Base-by-base conservation (phyloP, 2,329 filamentous ascomycete species). In the Mycosphaerella sp. region DNA sequence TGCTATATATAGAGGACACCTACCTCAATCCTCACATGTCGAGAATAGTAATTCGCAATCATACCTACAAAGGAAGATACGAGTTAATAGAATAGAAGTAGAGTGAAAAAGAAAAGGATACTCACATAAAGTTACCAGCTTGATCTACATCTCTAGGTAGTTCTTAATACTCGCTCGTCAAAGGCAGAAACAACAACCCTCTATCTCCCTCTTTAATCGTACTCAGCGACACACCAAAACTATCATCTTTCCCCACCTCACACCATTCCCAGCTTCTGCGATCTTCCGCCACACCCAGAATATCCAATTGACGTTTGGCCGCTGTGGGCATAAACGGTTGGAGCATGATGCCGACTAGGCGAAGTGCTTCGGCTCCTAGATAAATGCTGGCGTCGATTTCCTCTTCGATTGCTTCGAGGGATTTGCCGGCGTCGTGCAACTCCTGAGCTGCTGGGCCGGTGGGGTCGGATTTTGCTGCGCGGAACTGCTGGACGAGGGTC, bases 311-410 rank as follows among this genome's bases (percentile, higher is more conserved):
- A 58, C 80, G 73, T 9, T 71, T 70, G 41, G 88, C 79, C 68
- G 94, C 95, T 36, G 73, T 75, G 0, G 93, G 93, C 79, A 98
- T 95, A 64, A 90, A 87, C 1, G 93, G 89, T 68, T 95, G 90
- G 40, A 98, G 73, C 41, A 97, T 74, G 60, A 98, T 95, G 12
- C 84, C 88, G 0, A 77, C 75, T 18, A 96, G 80, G 34, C 93
- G 85, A 41, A 96, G 67, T 4, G 85, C 79, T 70, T 98, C 93
- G 7, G 84, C 79, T 39, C 77, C 75, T 39, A 85, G 76, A 67
- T 81, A 96, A 25, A 98, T 75, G 34, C 79, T 77, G 59, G 76
- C 73, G 57, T 84, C 72, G 13, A 84, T 70, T 2, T 76, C 68
- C 40, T 49, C 64, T 62, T 57, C 66, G 62, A 58, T 64, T 57